These are phyloP conservation scores for Avena eriantha DNA, from an alignment of 176 grass and related monocot species.

Conservation along the genomic window DNA sequence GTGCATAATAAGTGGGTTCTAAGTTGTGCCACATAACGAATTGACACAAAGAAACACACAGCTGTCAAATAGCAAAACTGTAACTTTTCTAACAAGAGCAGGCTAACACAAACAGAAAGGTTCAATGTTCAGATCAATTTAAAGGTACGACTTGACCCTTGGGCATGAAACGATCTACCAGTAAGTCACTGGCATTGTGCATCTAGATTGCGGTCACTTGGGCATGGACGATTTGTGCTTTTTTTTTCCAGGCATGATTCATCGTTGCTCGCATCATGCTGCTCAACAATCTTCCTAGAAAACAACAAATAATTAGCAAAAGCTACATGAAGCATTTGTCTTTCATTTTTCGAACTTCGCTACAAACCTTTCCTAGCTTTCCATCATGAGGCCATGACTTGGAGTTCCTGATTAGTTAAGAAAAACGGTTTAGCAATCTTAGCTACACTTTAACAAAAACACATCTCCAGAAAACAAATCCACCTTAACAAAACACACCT, in stretches of 20 bases:
- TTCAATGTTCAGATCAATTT: not conserved
- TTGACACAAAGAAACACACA: too few relatives aligned
- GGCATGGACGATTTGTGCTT: slow-evolving; percentile 58
- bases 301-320: slow-evolving; percentile 23
- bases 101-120: not conserved
- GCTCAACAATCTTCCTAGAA: slow-evolving; percentile 81
- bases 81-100: not conserved
- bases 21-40: too few relatives aligned
- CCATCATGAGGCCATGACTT: slow-evolving; percentile 63
- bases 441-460: not conserved
- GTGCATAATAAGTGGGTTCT: too few relatives aligned
- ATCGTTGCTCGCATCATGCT: not conserved
- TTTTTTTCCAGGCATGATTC: slow-evolving; percentile 40
- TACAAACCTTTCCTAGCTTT: slow-evolving; percentile 81
- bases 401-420: slow-evolving; percentile 61
- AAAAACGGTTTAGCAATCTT: slow-evolving; percentile 27
- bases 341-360: slow-evolving; percentile 64
- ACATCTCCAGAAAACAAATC: slow-evolving; percentile 9
- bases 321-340: not conserved
- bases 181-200: not conserved
- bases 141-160: not conserved
- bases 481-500: slow-evolving; percentile 47
- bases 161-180: not conserved
- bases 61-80: too few relatives aligned
- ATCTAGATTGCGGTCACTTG: slow-evolving; percentile 18